These are phyloP conservation scores for Diplodia mutila DNA, from an alignment of 2,329 filamentous ascomycete genomes.

Conservation along the genomic window DNA sequence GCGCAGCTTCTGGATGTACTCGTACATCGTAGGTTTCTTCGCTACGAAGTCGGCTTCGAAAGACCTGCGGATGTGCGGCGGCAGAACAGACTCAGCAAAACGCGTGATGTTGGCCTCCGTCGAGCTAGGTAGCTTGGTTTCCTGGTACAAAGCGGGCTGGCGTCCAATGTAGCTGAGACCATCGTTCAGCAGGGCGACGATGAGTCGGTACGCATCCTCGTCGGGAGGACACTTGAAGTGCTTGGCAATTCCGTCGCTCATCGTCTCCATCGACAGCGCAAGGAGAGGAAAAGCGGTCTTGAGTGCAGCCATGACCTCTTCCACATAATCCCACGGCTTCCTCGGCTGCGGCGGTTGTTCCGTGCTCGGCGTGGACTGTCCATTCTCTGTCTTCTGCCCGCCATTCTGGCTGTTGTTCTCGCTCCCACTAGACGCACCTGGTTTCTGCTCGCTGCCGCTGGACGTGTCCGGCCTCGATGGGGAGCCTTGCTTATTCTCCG, in stretches of 20 bases:
- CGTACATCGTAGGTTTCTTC: slow-evolving; percentile 95
- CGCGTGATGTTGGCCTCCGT: slow-evolving; percentile 96
- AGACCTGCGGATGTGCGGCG: slow-evolving; percentile 89
- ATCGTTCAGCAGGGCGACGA: slow-evolving; percentile 96
- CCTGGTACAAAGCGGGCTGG: slow-evolving; percentile 83
- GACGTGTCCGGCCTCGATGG: slow-evolving; percentile 25
- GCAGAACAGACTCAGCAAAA: slow-evolving; percentile 95
- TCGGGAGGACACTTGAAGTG: slow-evolving; percentile 99
- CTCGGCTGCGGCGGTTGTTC: slow-evolving; percentile 51
- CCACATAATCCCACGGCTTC: slow-evolving; percentile 93
- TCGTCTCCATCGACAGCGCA: slow-evolving; percentile 97
- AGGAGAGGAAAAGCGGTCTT: slow-evolving; percentile 97
- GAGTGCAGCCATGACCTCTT: slow-evolving; percentile 91
- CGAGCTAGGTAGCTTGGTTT: slow-evolving; percentile 84
- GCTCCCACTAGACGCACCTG: neutral
- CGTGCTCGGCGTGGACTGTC: slow-evolving; percentile 39
- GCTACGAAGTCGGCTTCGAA: slow-evolving; percentile 98
- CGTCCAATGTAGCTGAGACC: slow-evolving; percentile 89
- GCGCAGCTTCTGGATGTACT: slow-evolving; percentile 96
- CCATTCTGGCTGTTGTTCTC: slow-evolving; percentile 55
- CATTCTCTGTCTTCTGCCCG: slow-evolving; percentile 41
- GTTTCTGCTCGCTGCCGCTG: neutral
- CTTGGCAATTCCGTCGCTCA: slow-evolving; percentile 98
- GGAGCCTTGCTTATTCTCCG: slow-evolving; percentile 38
- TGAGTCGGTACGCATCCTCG: slow-evolving; percentile 95